Evolutionary conservation across 83 land plant genomes (phyloP), one percentile per base, ranked within the genome.

Genomic region (Larix sibirica): DNA sequence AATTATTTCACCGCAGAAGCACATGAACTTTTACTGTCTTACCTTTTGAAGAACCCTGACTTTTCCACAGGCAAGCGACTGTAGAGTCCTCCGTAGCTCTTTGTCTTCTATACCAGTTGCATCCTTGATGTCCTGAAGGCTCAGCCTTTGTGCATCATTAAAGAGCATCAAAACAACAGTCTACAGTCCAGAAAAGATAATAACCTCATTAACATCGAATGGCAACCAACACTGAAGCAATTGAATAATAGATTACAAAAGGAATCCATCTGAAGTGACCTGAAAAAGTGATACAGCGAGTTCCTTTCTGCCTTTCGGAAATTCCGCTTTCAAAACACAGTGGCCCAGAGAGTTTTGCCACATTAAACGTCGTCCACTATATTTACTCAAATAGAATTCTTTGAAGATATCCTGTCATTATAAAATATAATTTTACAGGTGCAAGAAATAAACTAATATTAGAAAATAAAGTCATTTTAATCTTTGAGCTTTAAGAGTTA

Each of bases 291-390:
- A 98, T 66, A 98, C 99, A 79, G 99, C 95, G 70, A 98, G 87
- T 86, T 98, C 99, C 90, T 95, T 98, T 86, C 87, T 96, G 61
- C 99, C 99, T 85, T 96, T 96, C 2, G 99, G 97, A 79, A 93
- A 98, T 28, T 94, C 95, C 24, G 99, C 97, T 84, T 98, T 98
- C 58, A 98, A 78, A 56, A 96, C 99, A 92, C 99, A 98, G 73
- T 98, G 97, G 28, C 99, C 99, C 84, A 98, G 83, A 63, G 99
- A 98, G 83, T 95, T 96, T 87, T 98, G 99, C 99, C 99, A 98
- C 99, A 98, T 96, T 58, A 98, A 85, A 7, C 99, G 99, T 33
- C 99, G 87, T 31, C 99, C 99, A 90, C 95, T 96, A 85, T 98
- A 92, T 89, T 98, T 98, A 83, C 99, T 98, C 81, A 98, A 82